Evolutionary conservation across 2,329 filamentous ascomycete genomes (phyloP), one percentile per base, ranked within the genome.

Genomic region (Ophiosphaerella narmari): DNA sequence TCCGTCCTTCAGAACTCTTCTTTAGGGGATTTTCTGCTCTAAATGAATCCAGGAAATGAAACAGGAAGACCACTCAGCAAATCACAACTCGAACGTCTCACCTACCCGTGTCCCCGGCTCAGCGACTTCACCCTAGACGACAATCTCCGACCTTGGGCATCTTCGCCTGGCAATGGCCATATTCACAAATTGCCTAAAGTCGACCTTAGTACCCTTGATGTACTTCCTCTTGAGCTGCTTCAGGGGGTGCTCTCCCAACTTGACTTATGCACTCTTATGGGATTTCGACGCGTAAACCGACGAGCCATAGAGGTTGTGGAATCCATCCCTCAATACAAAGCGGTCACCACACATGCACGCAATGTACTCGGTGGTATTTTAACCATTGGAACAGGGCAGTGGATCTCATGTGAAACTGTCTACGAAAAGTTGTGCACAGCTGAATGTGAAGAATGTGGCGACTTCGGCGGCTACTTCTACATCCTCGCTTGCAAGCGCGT

Each of bases 391-490:
- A 67, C 72, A 39, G 58, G 50, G 8, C 45, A 46, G 33, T 50
- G 39, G 32, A 71, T 71, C 53, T 55, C 61, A 39, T 73, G 63
- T 43, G 43, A 60, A 31, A 51, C 61, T 2, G 64, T 78, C 13
- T 74, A 68, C 60, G 23, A 63, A 13, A 70, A 60, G 11, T 60
- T 78, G 16, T 67, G 46, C 39, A 68, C 59, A 7, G 47, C 46
- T 7, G 44, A 64, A 38, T 78, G 75, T 57, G 60, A 61, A 37
- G 52, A 32, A 7, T 77, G 75, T 59, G 62, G 62, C n/a, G 55
- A 63, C 13, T 75, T 77, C 48, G 74, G 70, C 31, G 64, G 60
- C 35, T 71, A 75, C 48, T 58, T 77, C 40, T 76, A 76, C 54
- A 65, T 77, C 16, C 59, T 77, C 36, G 69, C 63, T 39, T 75